These are phyloP conservation scores for Candida ulmi DNA, from an alignment of 805 yeast genomes.

Conservation along the genomic window DNA sequence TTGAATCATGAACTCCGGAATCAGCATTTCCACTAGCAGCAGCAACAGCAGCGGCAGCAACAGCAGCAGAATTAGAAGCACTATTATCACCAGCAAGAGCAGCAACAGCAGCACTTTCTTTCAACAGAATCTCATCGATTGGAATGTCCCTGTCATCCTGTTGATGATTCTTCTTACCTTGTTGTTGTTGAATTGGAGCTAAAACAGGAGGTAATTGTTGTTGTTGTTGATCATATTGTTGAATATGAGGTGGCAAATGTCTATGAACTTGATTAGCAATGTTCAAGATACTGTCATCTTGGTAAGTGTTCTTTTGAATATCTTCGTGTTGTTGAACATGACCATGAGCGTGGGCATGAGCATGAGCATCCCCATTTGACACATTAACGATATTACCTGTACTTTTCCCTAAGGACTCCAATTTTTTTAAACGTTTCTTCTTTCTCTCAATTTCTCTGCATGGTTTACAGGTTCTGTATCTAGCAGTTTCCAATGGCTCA, in stretches of 20 bases:
- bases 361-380: too few relatives aligned
- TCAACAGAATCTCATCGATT: constrained; percentile 12
- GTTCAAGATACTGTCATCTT: constrained; percentile 2
- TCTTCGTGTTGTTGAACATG: constrained; percentile 2
- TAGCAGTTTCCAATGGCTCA: constrained; percentile 25
- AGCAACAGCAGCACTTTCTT: constrained; percentile 6
- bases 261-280: constrained; percentile 7
- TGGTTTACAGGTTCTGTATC: constrained; percentile 25
- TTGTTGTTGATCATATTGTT: constrained; percentile 2
- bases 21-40: not conserved
- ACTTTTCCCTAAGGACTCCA: constrained; percentile 11
- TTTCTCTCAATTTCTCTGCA: constrained; percentile 24
- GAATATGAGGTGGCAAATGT: constrained; percentile 6
- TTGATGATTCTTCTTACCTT: constrained; percentile 1
- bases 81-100: constrained; percentile 6
- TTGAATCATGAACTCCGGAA: too few relatives aligned
- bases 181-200: constrained; percentile 9
- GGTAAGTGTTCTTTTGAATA: not conserved
- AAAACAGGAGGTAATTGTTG: constrained; percentile 5
- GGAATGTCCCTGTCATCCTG: constrained; percentile 12
- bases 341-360: too few relatives aligned
- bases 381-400: not conserved
- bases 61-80: constrained; percentile 5
- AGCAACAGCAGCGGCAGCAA: not conserved
- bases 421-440: constrained; percentile 19